Evolutionary conservation across 2,329 filamentous ascomycete species (phyloP), one percentile per base, ranked within the genome.

Genomic region (Lachnellula willkommii): DNA sequence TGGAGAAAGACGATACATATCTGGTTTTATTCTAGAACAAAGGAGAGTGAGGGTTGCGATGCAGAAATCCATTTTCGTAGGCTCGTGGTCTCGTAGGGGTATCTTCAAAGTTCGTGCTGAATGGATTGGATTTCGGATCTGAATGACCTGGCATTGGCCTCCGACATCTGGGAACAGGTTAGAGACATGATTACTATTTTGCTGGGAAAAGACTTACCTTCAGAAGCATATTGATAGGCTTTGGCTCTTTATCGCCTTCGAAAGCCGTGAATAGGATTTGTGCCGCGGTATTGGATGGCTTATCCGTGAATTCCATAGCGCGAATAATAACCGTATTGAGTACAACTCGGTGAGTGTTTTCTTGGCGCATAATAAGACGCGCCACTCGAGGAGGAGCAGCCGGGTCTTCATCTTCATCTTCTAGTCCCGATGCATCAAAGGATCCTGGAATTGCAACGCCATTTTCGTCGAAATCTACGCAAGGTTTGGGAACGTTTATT

Each of bases 321-420:
- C 89, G 87, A 57, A 90, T 82, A 57, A 97, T 79, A 1, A 85
- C 83, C 1, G 88, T 90, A 73, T 97, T 97, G 50, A 97, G 77
- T 59, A 96, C 85, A 53, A 97, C 84, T 22, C 90, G 83, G 66
- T 92, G 85, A 1, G 90, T 94, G 58, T 91, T 90, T 67, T 96
- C 92, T 63, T 95, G 90, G 17, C 93, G 87, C 84, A 96, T 91
- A 59, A 97, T 81, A 62, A 97, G 81, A 43, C 93, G 87, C 24
- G 87, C 79, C 55, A 82, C 57, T 62, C 64, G 76, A 51, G 75
- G 76, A 51, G 75, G 72, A 17, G 64, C 65, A 43, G 57, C 61
- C 40, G 63, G 64, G 40, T 65, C 68, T 20, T 63, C 65, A 20
- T 67, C 63, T 11, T 69, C 70, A 1, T 76, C 73, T 17, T 79